Base-by-base conservation (phyloP, 2,329 filamentous ascomycete genomes). In the Didymella lethalis region DNA sequence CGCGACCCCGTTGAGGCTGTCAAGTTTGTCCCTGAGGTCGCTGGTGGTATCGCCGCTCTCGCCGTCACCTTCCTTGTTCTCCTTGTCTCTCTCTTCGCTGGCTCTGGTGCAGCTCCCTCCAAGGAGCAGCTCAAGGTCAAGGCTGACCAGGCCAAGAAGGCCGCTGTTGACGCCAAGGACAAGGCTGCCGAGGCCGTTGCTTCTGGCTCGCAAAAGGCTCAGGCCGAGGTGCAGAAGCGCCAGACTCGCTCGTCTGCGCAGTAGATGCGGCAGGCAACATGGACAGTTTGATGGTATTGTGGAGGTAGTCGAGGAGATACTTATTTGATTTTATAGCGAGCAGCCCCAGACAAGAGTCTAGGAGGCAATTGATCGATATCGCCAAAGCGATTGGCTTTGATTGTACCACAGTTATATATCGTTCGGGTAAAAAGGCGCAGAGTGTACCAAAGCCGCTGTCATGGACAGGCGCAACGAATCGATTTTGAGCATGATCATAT, bases 21-120 rank as follows among this genome's bases (percentile, higher is more conserved):
- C 81, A 91, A 92, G 82, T 91, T 92, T 71, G 91, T 97, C 65
- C 95, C 95, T 66, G 95, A 97, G 82, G 89, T 96, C 69, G 92
- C 93, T 64, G 93, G 88, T 74, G 91, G 88, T 73, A 82, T 96
- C 73, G 90, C 83, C 74, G 90, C 89, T 66, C 77, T 93, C 64
- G 76, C 89, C 45, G 81, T 92, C 56, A 88, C 90, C 48, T 74
- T 95, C 67, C 76, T 96, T 62, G 87, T 89, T 66, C 71, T 97
- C 64, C 79, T 91, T 62, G 85, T 86, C 67, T 72, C 96, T 59
- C 79, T 96, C 64, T 80, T 90, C 63, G 80, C 90, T 64, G 78
- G 94, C 70, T 83, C 86, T 70, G 83, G 84, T 70, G 84, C 86
- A 56, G 82, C 78, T 62, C 80, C 91, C 43, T 85, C 90, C 45